Base-by-base conservation (phyloP, 2,329 filamentous ascomycete species). In the Gliomastix tumulicola region DNA sequence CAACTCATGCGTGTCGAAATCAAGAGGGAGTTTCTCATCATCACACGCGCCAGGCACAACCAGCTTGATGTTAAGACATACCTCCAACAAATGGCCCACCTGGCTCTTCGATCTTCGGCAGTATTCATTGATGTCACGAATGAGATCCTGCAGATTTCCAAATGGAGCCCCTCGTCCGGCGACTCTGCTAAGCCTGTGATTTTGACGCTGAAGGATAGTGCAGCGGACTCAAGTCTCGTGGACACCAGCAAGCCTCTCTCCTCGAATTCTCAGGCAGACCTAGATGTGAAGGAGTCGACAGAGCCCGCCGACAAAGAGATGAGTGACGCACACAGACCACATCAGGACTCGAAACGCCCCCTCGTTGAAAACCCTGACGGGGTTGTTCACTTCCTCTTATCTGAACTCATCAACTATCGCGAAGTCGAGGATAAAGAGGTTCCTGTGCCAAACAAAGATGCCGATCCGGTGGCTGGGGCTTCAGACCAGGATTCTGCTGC, bases 1-100 rank as follows among this genome's bases (percentile, higher is more conserved):
- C 87, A 96, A 54, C 82, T 95, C 41, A 96, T 98, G 84, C 76
- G 83, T 35, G 84, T 82, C 20, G 90, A 97, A 55, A 94, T 98
- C 49, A 79, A 81, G 44, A 66, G 76, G n/a, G 80, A 77, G 49
- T 86, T 96, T 46, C 79, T 86, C 37, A 69, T 71, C 42, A 53
- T 61, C 6, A 60, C 62, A 17, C 58, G 71, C 23, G 66, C 60
- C 30, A 55, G 62, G 21, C 74, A 83, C 27, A 67, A 72, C 28
- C 49, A 55, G 27, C 66, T 76, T 21, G 90, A 97, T 47, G 78
- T 85, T 4, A 69, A 74, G 8, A 71, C 65, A 9, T 97, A 88
- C 53, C 68, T 90, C 30, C 81, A 88, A 37, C 76, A 82, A 32
- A 75, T 94, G 56, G 83, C 86, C 34, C 82, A 88, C 45, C 69